Conservation (phyloP, 1,284 basidiomycete species). For the Limonomyces culmigenus region DNA sequence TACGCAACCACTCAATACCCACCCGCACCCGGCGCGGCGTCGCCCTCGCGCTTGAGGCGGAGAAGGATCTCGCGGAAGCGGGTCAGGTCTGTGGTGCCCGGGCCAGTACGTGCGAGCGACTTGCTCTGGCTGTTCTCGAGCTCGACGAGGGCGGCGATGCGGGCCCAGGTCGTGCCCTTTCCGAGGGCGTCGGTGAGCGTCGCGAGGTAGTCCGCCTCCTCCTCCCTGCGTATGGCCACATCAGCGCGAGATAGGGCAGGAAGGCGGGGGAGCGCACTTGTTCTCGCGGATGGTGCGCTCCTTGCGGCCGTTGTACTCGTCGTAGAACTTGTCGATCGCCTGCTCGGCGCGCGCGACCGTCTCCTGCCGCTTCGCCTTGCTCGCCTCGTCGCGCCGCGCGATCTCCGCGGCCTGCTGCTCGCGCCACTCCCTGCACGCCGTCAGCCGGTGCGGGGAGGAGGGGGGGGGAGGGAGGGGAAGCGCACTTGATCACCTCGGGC, state of each 20-base stretch:
- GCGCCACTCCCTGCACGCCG: slow-evolving; percentile 59
- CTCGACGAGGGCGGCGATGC: slow-evolving; percentile 78
- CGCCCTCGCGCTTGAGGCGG: slow-evolving; percentile 75
- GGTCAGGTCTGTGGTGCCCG: slow-evolving; percentile 79
- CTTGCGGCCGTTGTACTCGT: slow-evolving; percentile 84
- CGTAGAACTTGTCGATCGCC: slow-evolving; percentile 92
- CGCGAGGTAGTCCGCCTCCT: slow-evolving; percentile 71
- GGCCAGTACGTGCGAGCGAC: slow-evolving; percentile 75
- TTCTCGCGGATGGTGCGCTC: slow-evolving; percentile 89
- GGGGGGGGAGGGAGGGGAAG: not conserved
- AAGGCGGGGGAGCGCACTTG: slow-evolving; percentile 50
- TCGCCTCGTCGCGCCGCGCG: slow-evolving; percentile 59
- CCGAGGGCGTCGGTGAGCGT: slow-evolving; percentile 65
- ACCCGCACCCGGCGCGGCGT: slow-evolving; percentile 78
- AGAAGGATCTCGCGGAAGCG: slow-evolving; percentile 88
- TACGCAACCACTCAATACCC: no score
- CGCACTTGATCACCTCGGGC: slow-evolving; percentile 72
- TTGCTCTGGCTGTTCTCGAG: slow-evolving; percentile 95
- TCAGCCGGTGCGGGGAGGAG: slow-evolving; percentile 1
- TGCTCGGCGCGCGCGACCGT: slow-evolving; percentile 81
- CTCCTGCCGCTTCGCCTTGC: slow-evolving; percentile 70
- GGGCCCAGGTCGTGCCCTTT: slow-evolving; percentile 90
- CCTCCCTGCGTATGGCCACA: slow-evolving; percentile 39
- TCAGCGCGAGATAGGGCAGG: not conserved
- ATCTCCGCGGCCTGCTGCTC: slow-evolving; percentile 81